Evolutionary conservation across 192 early-diverging fungal genomes (phyloP), one percentile per base, ranked within the genome.

Genomic region (Phycomyces blakesleeanus): DNA sequence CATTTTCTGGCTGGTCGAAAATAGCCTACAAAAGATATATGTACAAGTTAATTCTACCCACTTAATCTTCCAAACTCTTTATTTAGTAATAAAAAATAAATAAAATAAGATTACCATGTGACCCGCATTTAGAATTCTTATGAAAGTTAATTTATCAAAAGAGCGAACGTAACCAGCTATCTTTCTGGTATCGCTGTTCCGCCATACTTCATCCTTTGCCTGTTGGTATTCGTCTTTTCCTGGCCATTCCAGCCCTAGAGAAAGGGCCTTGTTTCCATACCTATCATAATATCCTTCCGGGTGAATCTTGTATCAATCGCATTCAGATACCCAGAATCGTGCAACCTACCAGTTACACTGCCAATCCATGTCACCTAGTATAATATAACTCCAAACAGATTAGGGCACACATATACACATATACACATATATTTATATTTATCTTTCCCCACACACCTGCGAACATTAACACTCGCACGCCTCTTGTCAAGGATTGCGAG

Each of bases 231-330:
- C 85, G 1, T 74, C 55, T 70, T 86, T 82, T 37, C 92, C 91
- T 50, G 76, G 70, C 96, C 96, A 98, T 49, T 90, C 84, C 21
- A 98, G 77, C n/a, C 82, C 87, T 21, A 89, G 68, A 8, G 89
- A 76, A 93, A 93, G 96, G 0, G 89, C 92, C 83, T 93, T 91
- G 86, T 96, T 97, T 59, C 91, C 88, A 63, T 82, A 78, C 80
- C 74, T 51, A 34, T 53, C 29, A 14, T 41, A 9, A 5, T 9
- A n/a, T 25, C 20, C 2, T 5, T 11, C 71, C n/a, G 44, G 58
- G 42, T 25, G 14, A 53, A 42, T 22, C 0, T 2, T 59, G 55
- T 34, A 34, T 53, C 24, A 50, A n/a, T 40, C 18, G n/a, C 21
- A 27, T 39, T 14, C 11, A 51, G 14, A 51, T 20, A 39, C 5